These are phyloP conservation scores for Microsporum ferrugineum DNA, from an alignment of 2,329 filamentous ascomycete genomes.

Conservation along the genomic window DNA sequence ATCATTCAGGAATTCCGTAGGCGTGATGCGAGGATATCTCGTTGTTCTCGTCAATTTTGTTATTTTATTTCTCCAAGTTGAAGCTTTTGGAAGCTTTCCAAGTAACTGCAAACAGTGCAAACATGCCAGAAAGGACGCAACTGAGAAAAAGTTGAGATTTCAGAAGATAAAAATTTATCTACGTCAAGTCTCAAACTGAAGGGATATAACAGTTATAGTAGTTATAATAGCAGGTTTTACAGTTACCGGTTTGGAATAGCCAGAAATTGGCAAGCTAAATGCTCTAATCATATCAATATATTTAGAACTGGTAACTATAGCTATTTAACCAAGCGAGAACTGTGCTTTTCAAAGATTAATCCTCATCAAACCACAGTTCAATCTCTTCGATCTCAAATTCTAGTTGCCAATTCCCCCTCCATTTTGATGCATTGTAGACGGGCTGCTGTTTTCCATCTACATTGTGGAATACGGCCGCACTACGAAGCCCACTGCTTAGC, in stretches of 20 bases:
- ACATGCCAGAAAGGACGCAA: neutral
- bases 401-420: neutral
- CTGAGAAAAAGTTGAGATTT: too few relatives aligned
- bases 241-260: too few relatives aligned
- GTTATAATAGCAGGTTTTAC: too few relatives aligned
- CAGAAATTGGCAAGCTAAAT: too few relatives aligned
- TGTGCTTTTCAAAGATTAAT: neutral
- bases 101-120: constrained; percentile 16
- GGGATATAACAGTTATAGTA: too few relatives aligned
- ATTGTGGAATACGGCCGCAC: neutral
- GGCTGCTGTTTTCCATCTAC: neutral
- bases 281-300: too few relatives aligned
- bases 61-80: neutral
- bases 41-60: neutral
- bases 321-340: neutral
- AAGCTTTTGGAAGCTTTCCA: neutral
- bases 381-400: neutral
- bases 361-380: neutral
- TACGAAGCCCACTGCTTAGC: neutral
- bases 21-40: neutral
- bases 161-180: too few relatives aligned
- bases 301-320: neutral
- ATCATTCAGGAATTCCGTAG: constrained; percentile 20
- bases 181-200: too few relatives aligned
- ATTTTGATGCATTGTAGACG: neutral